phyloP scores from a whole-genome alignment of 176 grass and related monocot species.

The Eleusine indica region DNA sequence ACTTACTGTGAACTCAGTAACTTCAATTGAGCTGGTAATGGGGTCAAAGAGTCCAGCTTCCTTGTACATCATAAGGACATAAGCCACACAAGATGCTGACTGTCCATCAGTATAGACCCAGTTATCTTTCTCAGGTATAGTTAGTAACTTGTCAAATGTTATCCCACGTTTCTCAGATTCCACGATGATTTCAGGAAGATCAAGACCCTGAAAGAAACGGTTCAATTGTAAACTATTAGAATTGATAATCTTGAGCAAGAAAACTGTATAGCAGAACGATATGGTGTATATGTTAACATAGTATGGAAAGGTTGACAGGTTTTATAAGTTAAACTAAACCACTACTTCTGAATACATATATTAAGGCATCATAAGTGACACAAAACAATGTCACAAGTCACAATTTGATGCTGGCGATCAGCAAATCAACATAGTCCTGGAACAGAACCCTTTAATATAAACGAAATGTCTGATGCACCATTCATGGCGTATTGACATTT shows the following conservation, averaged over 20 bases:
- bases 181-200: slow-evolving; percentile 86
- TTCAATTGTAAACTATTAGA: slow-evolving; percentile 17
- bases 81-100: slow-evolving; percentile 88
- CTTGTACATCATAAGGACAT: slow-evolving; percentile 95
- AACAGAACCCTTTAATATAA: neutral
- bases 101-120: slow-evolving; percentile 92
- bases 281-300: neutral
- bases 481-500: neutral
- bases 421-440: neutral
- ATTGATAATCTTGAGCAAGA: slow-evolving; percentile 2
- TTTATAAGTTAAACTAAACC: slow-evolving; percentile 6
- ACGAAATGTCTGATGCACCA: neutral
- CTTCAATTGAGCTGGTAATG: slow-evolving; percentile 68
- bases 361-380: neutral
- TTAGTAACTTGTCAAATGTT: slow-evolving; percentile 87
- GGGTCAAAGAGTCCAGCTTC: slow-evolving; percentile 83
- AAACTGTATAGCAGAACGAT: neutral
- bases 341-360: slow-evolving; percentile 19
- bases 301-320: neutral
- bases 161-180: slow-evolving; percentile 85
- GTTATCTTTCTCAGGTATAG: slow-evolving; percentile 79
- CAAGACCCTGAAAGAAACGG: slow-evolving; percentile 73
- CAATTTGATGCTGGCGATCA: neutral
- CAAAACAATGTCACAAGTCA: neutral
- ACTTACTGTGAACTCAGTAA: slow-evolving; percentile 96